These are phyloP conservation scores for Debaryomyces fabryi DNA, from an alignment of 1,139 yeast genomes.

Conservation along the genomic window DNA sequence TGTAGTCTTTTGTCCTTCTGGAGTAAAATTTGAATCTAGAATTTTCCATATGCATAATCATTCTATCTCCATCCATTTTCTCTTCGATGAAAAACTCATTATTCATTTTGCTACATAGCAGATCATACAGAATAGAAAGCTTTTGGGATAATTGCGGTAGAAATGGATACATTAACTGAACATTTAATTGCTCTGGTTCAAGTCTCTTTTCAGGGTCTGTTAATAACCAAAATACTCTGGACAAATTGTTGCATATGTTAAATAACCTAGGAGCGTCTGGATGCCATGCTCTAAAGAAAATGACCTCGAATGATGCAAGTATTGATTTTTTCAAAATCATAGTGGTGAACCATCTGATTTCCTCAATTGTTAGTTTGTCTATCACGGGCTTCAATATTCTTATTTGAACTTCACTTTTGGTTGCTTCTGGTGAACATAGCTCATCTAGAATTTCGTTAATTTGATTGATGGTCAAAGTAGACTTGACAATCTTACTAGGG, in stretches of 20 bases:
- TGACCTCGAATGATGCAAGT: conserved; percentile 61
- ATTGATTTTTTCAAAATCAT: conserved; percentile 63
- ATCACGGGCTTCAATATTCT: conserved; percentile 52
- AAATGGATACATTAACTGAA: conserved; percentile 58
- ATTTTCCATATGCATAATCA: conserved; percentile 61
- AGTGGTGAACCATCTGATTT: conserved; percentile 70
- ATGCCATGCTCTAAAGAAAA: conserved; percentile 72
- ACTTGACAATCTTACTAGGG: conserved; percentile 29
- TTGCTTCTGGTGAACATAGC: conserved; percentile 33
- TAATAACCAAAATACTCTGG: conserved; percentile 62
- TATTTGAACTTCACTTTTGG: conserved; percentile 39
- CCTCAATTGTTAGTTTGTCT: conserved; percentile 60
- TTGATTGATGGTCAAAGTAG: conserved; percentile 51
- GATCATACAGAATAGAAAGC: conserved; percentile 49
- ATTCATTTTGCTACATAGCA: conserved; percentile 46
- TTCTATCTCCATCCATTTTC: conserved; percentile 92
- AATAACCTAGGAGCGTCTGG: conserved; percentile 72
- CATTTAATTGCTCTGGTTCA: conserved; percentile 43
- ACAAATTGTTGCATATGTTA: conserved; percentile 68
- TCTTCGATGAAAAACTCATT: conserved; percentile 76
- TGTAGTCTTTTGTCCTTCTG: conserved; percentile 72
- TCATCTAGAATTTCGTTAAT: conserved; percentile 60
- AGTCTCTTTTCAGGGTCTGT: conserved; percentile 51
- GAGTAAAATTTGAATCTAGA: conserved; percentile 60
- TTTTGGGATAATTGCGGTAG: conserved; percentile 72